Conservation (phyloP, 2,329 filamentous ascomycete species). For the Cylindrodendrum hubeiense region DNA sequence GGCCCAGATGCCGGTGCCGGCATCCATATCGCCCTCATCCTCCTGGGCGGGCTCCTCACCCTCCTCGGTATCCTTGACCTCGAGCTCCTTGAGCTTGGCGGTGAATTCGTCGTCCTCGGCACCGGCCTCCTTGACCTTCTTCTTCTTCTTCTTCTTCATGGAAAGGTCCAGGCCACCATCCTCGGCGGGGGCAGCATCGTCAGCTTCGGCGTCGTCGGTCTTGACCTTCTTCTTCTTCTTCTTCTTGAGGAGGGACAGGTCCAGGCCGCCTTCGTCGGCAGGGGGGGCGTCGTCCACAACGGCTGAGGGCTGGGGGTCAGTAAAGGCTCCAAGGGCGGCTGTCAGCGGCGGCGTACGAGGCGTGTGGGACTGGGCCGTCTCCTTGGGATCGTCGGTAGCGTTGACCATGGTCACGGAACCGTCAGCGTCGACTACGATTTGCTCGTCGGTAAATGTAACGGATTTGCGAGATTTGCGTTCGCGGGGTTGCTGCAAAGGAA, state of each 20-base stretch:
- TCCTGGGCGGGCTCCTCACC: constrained; percentile 62
- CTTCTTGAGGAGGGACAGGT: constrained; percentile 82
- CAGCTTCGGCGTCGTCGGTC: constrained; percentile 58
- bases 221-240: constrained; percentile 72
- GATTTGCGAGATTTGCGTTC: constrained; percentile 88
- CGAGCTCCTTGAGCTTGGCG: constrained; percentile 71
- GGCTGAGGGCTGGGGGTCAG: constrained; percentile 61
- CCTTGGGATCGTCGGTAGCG: constrained; percentile 80
- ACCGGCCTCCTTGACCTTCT: constrained; percentile 68
- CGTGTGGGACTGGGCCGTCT: constrained; percentile 84
- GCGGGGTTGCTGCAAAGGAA: constrained; percentile 42
- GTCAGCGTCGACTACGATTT: constrained; percentile 89
- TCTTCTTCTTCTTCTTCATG: constrained; percentile 87
- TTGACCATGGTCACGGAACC: constrained; percentile 85
- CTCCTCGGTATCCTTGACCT: constrained; percentile 75
- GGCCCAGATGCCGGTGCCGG: constrained; percentile 90
- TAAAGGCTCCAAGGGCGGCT: constrained; percentile 67
- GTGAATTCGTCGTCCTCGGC: constrained; percentile 73
- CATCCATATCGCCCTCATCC: constrained; percentile 82
- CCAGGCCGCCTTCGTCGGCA: constrained; percentile 65
- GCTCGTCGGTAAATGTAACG: constrained; percentile 91
- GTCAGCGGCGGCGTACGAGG: constrained; percentile 73
- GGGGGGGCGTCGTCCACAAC: constrained; percentile 59
- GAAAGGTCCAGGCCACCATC: constrained; percentile 67
- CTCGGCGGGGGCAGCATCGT: constrained; percentile 53